Conservation (phyloP, 345 rosid species). For the Ailanthus altissimus region DNA sequence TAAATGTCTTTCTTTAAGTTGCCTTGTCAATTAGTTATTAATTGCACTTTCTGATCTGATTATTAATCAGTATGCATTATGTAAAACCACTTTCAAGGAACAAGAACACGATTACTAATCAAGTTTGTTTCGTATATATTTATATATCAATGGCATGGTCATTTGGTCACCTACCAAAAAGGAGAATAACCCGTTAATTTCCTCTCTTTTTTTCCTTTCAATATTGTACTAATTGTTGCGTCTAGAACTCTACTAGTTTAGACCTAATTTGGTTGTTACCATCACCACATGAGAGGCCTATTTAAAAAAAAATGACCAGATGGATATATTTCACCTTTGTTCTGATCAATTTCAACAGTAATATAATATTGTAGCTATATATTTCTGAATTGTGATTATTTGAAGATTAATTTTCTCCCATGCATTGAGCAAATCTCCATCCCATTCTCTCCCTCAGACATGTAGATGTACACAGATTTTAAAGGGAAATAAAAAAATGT, state of each 20-base stretch:
- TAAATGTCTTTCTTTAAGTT: too few relatives aligned
- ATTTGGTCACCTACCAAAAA: slow-evolving; percentile 33
- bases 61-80: background rate
- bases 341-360: slow-evolving; percentile 6
- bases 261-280: background rate
- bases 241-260: slow-evolving; percentile 22
- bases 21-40: too few relatives aligned
- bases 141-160: background rate
- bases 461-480: too few relatives aligned
- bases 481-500: too few relatives aligned
- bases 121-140: background rate
- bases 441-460: too few relatives aligned
- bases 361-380: background rate
- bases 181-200: slow-evolving; percentile 1
- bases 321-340: slow-evolving; percentile 13
- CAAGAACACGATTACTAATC: background rate
- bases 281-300: background rate
- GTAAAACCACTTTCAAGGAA: background rate
- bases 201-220: background rate
- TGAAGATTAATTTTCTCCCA: background rate
- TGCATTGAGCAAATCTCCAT: background rate
- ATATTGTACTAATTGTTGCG: background rate
- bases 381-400: background rate
- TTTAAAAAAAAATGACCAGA: too few relatives aligned
- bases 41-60: too few relatives aligned